Evolutionary conservation across 768 basidiomycete genomes (phyloP).

Genomic region (Tricholoma terreum): DNA sequence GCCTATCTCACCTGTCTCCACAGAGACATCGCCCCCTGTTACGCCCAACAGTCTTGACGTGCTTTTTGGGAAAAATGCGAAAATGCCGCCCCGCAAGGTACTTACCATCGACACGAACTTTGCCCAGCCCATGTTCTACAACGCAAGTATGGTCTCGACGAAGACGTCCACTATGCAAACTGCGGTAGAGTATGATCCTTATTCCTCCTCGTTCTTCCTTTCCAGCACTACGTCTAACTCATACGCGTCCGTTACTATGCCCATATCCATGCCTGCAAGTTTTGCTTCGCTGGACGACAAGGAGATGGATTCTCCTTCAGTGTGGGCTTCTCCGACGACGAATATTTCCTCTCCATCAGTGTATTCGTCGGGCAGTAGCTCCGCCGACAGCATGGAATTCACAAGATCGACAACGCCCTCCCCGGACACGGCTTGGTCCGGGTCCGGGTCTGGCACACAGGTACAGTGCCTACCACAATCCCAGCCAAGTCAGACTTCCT

Average conservation of each 20-base stretch:
- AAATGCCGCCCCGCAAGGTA: constrained; percentile 34
- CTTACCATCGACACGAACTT: constrained; percentile 63
- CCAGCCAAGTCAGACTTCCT: constrained; percentile 42
- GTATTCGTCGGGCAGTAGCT: constrained; percentile 42
- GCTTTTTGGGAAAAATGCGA: constrained; percentile 37
- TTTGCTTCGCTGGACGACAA: constrained; percentile 40
- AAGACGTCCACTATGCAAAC: constrained; percentile 71
- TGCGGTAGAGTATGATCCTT: constrained; percentile 64
- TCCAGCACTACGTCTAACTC: constrained; percentile 41
- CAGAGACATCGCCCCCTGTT: constrained; percentile 47
- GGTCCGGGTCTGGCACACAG: constrained; percentile 29
- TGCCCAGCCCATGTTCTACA: constrained; percentile 43
- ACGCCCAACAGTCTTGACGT: constrained; percentile 55
- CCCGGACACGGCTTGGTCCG: constrained; percentile 29
- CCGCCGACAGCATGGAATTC: constrained; percentile 28
- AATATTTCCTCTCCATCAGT: constrained; percentile 46
- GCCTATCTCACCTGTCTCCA: constrained; percentile 40
- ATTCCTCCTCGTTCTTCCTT: constrained; percentile 56
- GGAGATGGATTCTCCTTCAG: constrained; percentile 50
- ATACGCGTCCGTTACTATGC: constrained; percentile 31
- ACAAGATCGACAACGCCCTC: constrained; percentile 33
- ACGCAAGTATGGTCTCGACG: constrained; percentile 43
- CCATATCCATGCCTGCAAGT: constrained; percentile 19
- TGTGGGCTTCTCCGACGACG: constrained; percentile 46
- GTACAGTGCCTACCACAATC: constrained; percentile 31